phyloP scores from a whole-genome alignment of 2,329 filamentous ascomycete genomes.

The Fusarium newnesense region DNA sequence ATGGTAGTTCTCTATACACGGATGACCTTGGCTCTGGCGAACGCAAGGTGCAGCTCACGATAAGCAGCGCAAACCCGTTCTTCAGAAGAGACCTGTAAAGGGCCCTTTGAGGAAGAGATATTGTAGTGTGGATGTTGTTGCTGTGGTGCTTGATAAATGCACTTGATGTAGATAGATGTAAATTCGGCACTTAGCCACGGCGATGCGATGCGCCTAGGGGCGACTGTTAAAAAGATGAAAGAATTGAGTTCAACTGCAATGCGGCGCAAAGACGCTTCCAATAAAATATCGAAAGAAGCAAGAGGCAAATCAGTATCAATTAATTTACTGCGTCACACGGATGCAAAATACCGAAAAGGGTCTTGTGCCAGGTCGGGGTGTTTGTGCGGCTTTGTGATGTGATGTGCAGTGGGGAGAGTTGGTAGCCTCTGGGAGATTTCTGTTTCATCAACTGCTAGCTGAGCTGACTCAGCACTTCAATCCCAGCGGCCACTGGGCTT shows the following conservation, averaged over 20 bases:
- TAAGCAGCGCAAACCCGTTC: not conserved
- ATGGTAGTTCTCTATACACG: not conserved
- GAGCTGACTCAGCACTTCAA: slow-evolving; percentile 39
- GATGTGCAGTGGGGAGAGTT: slow-evolving; percentile 54
- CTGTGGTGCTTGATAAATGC: slow-evolving; percentile 17
- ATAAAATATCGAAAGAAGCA: not conserved
- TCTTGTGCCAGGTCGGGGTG: slow-evolving; percentile 39
- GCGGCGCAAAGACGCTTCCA: not conserved
- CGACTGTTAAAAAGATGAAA: not conserved
- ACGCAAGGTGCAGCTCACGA: not conserved
- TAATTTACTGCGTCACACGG: slow-evolving; percentile 22
- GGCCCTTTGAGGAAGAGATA: not conserved
- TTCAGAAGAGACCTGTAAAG: not conserved
- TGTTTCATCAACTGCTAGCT: slow-evolving; percentile 41
- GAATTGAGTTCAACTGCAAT: slow-evolving; percentile 17
- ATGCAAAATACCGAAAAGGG: slow-evolving; percentile 20
- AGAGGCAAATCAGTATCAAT: not conserved
- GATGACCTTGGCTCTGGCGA: not conserved
- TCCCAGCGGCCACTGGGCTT: not conserved
- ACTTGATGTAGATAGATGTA: slow-evolving; percentile 18
- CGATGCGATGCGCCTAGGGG: slow-evolving; percentile 15
- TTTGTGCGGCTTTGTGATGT: slow-evolving; percentile 44
- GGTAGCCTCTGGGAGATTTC: slow-evolving; percentile 46
- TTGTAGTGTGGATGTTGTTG: not conserved
- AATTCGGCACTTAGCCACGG: slow-evolving; percentile 22